Evolutionary conservation across 176 grass and related monocot genomes (phyloP), one percentile per base, ranked within the genome.

Genomic region (Eleusine indica): DNA sequence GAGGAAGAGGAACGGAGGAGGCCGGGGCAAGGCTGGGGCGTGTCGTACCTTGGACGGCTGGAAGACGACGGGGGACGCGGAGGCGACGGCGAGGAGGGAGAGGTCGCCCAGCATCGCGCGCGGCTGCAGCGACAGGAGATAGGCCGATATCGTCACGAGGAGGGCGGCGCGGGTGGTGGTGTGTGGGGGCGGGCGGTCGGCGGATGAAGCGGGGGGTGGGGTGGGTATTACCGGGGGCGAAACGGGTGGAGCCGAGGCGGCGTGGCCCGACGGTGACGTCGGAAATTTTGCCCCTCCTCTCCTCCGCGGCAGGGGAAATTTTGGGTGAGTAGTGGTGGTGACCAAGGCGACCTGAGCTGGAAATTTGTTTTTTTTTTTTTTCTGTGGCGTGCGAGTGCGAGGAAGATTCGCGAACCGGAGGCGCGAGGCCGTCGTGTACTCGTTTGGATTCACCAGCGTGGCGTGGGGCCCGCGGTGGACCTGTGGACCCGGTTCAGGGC

Each of bases 91-190:
- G 42, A 90, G 70, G 70, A 90, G 80, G 69, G 89, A 87, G 2
- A 90, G 75, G 41, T 90, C 80, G 49, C 74, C 80, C 70, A 90
- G 70, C 89, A 90, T 90, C 72, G 6, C 28, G 53, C 72, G 6
- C 28, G 53, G 60, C 60, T 0, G 60, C 60, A 64, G 61, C 60
- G 61, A 30, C 25, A 64, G 61, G 21, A 52, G 77, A 21, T 25
- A n/a, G 57, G 42, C 22, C 22, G 71, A 73, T 6, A 5, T 8
- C 7, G 6, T 29, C 46, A 30, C 8, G 22, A 44, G 74, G 40
- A 4, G 42, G 6, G 41, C 1, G 1, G 42, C 10, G 41, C 1
- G 1, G 22, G 37, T 10, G 16, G 0, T 0, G 44, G 0, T 29
- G 19, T 5, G 14, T 42, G 54, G 4, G 9, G 3, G 10, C 0